A percentile compares a stretch with the other conserved stretches of the same genome.
Evolutionary conservation across 2,329 filamentous ascomycete species (phyloP).

Genomic region (Colletotrichum simmondsii): DNA sequence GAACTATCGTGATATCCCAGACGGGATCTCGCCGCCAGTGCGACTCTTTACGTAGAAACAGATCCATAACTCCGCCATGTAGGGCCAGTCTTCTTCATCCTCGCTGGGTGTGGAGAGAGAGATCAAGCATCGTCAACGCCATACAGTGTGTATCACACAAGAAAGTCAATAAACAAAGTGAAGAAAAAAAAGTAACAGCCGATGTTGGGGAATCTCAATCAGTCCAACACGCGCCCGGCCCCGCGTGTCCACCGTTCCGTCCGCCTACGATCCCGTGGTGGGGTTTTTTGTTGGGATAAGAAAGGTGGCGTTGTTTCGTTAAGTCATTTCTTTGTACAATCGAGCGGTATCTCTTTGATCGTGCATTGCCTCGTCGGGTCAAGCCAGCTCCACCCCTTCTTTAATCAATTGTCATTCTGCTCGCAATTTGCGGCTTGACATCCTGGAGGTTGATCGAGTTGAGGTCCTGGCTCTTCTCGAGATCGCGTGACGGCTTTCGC

Average conservation of each 20-base stretch:
- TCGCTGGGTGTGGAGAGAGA: conserved; percentile 17
- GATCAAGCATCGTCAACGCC: conserved; percentile 27
- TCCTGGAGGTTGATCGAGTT: conserved; percentile 68
- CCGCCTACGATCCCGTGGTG: conserved; percentile 22
- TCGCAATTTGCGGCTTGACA: conserved; percentile 65
- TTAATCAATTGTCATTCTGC: conserved; percentile 72
- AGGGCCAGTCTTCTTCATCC: conserved; percentile 23
- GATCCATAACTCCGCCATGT: conserved; percentile 29
- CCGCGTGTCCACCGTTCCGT: conserved; percentile 27
- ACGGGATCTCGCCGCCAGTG: not conserved
- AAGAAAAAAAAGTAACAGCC: conserved; percentile 33
- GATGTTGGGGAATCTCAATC: conserved; percentile 35
- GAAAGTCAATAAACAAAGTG: conserved; percentile 24
- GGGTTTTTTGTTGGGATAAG: conserved; percentile 16
- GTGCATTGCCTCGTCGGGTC: conserved; percentile 30
- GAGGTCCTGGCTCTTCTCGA: conserved; percentile 65
- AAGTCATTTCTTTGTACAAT: conserved; percentile 37
- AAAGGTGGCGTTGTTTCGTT: conserved; percentile 35
- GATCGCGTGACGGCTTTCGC: conserved; percentile 58
- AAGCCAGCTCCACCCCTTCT: conserved; percentile 25
- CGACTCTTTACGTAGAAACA: conserved; percentile 28
- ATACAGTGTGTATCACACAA: conserved; percentile 24
- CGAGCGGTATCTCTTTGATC: conserved; percentile 27
- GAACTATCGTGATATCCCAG: conserved; percentile 23
- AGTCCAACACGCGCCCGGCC: conserved; percentile 34